These are phyloP conservation scores for Gloeopeniophorella convolvens DNA, from an alignment of 768 basidiomycete genomes.

Conservation along the genomic window DNA sequence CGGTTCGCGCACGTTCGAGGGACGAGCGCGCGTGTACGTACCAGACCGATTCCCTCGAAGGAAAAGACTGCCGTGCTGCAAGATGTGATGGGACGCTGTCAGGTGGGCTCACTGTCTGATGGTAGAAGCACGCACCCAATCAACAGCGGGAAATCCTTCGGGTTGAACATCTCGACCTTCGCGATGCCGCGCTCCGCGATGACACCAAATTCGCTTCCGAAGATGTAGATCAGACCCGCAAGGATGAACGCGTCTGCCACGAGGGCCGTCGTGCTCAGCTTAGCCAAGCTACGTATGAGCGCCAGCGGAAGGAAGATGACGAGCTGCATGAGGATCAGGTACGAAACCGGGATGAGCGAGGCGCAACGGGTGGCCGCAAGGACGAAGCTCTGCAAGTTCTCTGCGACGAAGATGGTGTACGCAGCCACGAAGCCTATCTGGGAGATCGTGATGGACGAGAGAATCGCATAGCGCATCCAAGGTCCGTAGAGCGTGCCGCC, in stretches of 20 bases:
- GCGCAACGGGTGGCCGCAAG: slow-evolving; percentile 73
- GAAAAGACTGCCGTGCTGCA: slow-evolving; percentile 95
- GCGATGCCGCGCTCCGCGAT: slow-evolving; percentile 67
- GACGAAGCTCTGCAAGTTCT: slow-evolving; percentile 87
- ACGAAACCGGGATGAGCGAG: slow-evolving; percentile 58
- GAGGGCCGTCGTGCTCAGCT: slow-evolving; percentile 86
- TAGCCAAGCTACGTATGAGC: slow-evolving; percentile 89
- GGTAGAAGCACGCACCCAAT: slow-evolving; percentile 56
- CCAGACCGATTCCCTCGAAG: slow-evolving; percentile 94
- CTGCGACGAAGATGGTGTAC: slow-evolving; percentile 93
- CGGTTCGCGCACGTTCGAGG: neutral
- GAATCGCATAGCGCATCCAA: slow-evolving; percentile 88
- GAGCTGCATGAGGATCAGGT: slow-evolving; percentile 79
- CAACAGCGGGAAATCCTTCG: slow-evolving; percentile 82
- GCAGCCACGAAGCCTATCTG: slow-evolving; percentile 86
- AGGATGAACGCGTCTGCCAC: slow-evolving; percentile 95
- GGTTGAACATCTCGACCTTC: slow-evolving; percentile 80
- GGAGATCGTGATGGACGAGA: slow-evolving; percentile 81
- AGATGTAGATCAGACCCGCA: slow-evolving; percentile 80
- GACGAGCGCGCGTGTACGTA: slow-evolving; percentile 29
- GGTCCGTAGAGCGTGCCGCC: slow-evolving; percentile 88
- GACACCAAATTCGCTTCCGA: slow-evolving; percentile 72
- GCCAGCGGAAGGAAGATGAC: slow-evolving; percentile 85
- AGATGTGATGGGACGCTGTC: no score
- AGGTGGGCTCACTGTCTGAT: no score